Base-by-base conservation (phyloP, 2,329 filamentous ascomycete genomes). In the Bipolaris zeicola region DNA sequence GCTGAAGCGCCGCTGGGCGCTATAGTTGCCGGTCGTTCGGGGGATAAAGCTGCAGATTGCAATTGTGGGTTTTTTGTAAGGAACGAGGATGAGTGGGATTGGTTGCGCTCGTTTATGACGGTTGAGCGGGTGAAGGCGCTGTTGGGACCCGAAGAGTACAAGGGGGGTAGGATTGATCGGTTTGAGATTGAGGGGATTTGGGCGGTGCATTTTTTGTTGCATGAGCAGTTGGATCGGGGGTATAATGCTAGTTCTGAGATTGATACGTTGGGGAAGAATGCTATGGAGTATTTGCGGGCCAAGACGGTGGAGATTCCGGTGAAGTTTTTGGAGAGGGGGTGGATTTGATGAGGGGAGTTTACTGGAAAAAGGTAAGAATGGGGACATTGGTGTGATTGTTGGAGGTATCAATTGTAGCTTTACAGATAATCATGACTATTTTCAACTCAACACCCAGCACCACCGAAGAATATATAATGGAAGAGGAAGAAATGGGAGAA, bases 151-250 rank as follows among this genome's bases (percentile, higher is more conserved):
- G 64, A 73, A 14, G 72, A 71, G 39, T 69, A 66, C 6, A 62
- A 63, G 10, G 66, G 65, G 0, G 55, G 57, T 11, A 10, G 18
- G 5, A 55, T 61, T 33, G 63, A 65, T 14, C 26, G 58, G 8
- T 55, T 58, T 42, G 58, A 60, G 37, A 48, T 58, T 26, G 18
- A 20, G 2, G 58, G 58, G 8, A 48, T 55, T 10, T 18, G 44
- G 0, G 48, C 48, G 43, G 75, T 78, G 28, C 77, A 78, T 52
- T 78, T 78, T 55, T 62, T 80, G 26, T 61, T 82, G 20, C 71
- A 79, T 48, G 78, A 82, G 61, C 79, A 81, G 55, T 63, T 81
- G 3, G 78, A 80, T 51, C 69, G 78, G 0, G 78, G 78, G 13
- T 57, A 52, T 10, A 57, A 52, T 34, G 51, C 54, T 10, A 48